phyloP scores from a whole-genome alignment of 1,284 basidiomycete genomes.

The Coniferiporia sulphurascens region DNA sequence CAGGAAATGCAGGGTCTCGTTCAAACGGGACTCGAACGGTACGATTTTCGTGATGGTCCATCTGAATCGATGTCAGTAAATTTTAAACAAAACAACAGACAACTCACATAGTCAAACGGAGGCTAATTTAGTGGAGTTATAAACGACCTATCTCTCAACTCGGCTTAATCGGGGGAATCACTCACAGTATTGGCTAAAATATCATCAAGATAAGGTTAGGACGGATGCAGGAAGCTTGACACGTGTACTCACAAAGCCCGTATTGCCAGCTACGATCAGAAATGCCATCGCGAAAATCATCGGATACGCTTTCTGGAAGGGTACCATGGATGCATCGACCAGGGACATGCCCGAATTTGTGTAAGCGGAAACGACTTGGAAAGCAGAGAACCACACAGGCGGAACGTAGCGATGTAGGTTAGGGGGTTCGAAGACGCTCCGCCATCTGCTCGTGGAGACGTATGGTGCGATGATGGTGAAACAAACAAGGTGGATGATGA shows the following conservation, averaged over 20 bases:
- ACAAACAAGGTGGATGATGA: constrained; percentile 59
- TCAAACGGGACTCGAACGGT: constrained; percentile 51
- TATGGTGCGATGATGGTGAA: constrained; percentile 80
- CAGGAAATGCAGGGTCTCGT: constrained; percentile 87
- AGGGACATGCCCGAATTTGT: constrained; percentile 89
- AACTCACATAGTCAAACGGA: constrained; percentile 20
- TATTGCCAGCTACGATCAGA: constrained; percentile 88
- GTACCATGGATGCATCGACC: constrained; percentile 86
- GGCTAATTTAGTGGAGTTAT: constrained; percentile 4
- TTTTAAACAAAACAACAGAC: not conserved
- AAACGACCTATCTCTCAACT: constrained; percentile 21
- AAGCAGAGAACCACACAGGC: constrained; percentile 76
- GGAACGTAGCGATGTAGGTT: constrained; percentile 49
- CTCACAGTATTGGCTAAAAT: constrained; percentile 68
- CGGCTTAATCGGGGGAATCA: constrained; percentile 21
- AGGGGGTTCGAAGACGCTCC: constrained; percentile 49
- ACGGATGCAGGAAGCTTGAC: constrained; percentile 4
- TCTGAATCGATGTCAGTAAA: constrained; percentile 32
- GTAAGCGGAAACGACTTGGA: constrained; percentile 84
- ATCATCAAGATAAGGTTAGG: constrained; percentile 11
- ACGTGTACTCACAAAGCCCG: constrained; percentile 69
- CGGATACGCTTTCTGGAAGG: constrained; percentile 82
- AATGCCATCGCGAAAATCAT: constrained; percentile 67
- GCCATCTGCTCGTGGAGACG: constrained; percentile 53
- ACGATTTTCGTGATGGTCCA: constrained; percentile 72